Conservation (phyloP, 2,329 filamentous ascomycete genomes). For the Diaporthe citri region DNA sequence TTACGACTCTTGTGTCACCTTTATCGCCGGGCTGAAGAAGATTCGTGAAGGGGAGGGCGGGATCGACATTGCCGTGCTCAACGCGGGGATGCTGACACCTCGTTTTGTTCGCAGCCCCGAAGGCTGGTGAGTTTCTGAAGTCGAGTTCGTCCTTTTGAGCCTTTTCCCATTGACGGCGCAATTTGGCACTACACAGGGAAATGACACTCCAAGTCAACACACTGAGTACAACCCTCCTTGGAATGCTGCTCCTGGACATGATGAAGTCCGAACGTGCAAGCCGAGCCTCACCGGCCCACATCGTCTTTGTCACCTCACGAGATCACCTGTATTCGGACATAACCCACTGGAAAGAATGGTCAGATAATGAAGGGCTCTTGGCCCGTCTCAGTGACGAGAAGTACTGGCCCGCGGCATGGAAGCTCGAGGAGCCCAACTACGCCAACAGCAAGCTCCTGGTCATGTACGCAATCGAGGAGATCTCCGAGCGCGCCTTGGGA, state of each 20-base stretch:
- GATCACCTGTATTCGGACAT: background rate
- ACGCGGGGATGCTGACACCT: background rate
- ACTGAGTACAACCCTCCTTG: background rate
- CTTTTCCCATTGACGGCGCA: background rate
- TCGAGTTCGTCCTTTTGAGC: fast-evolving
- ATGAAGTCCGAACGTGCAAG: background rate
- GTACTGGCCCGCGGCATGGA: background rate
- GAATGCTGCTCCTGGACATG: background rate
- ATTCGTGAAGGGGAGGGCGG: background rate
- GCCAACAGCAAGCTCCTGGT: background rate
- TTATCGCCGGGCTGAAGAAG: background rate
- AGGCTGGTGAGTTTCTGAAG: background rate
- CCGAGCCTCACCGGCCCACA: background rate
- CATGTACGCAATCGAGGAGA: slow-evolving; percentile 3
- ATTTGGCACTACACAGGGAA: background rate
- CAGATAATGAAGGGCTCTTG: background rate
- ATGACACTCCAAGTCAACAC: background rate
- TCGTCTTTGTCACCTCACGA: background rate
- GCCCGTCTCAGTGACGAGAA: background rate
- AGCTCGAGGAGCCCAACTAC: slow-evolving; percentile 2
- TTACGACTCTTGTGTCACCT: background rate
- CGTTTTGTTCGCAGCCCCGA: background rate
- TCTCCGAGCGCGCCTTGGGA: background rate
- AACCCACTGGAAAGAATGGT: background rate
- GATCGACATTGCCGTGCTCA: background rate